A percentile compares a stretch with the other conserved stretches of the same genome.
Conservation (phyloP, 331 rosid genomes). For the Quercus tomentella region DNA sequence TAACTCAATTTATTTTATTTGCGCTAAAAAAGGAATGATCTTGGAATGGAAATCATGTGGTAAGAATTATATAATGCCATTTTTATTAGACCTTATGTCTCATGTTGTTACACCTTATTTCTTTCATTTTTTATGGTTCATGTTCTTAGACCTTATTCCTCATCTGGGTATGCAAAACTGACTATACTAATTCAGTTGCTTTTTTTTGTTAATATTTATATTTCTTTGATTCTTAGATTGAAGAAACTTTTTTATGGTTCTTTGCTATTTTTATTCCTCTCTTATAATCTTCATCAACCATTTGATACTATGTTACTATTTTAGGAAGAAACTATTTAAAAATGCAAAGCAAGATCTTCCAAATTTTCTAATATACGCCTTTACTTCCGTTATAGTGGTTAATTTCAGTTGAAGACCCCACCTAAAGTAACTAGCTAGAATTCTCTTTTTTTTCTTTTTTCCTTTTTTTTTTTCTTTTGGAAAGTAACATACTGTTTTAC, state of each 20-base stretch:
- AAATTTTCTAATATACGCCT: conserved; percentile 7
- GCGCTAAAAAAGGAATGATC: too few species aligned
- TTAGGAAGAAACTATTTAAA: neutral
- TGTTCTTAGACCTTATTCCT: neutral
- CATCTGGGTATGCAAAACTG: neutral
- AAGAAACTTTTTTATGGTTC: neutral
- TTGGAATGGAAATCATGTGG: too few species aligned
- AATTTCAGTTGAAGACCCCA: conserved; percentile 54
- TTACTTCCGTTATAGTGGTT: conserved; percentile 75
- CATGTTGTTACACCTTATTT: too few species aligned
- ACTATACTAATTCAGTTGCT: neutral
- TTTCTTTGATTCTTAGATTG: neutral
- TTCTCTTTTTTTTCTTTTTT: conserved; percentile 1
- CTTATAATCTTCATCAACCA: neutral
- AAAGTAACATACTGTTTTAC: conserved; percentile 20
- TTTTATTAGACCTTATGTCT: too few species aligned
- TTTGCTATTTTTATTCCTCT: neutral
- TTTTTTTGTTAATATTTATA: neutral
- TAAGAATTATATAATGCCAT: too few species aligned
- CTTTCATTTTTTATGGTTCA: neutral
- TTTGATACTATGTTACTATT: neutral
- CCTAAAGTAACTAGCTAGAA: conserved; percentile 5
- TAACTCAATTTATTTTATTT: too few species aligned
- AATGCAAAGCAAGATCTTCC: neutral
- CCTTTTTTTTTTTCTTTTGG: conserved; percentile 4